Evolutionary conservation across 495 filamentous ascomycete species (phyloP).

Genomic region (Lophiostoma macrostomum): DNA sequence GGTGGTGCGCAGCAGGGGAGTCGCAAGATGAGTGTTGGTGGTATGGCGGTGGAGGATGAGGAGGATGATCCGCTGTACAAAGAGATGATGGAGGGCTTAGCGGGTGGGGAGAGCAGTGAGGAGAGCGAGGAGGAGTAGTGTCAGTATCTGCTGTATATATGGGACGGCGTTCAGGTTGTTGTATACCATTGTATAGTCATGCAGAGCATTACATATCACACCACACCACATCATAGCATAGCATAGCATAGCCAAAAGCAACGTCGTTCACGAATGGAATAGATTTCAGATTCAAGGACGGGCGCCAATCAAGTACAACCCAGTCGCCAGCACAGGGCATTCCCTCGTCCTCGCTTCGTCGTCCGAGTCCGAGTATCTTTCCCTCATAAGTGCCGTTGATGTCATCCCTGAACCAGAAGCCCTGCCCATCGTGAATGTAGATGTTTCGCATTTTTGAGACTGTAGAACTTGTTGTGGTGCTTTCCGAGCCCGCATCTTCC

Average conservation of each 20-base stretch:
- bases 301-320: slow-evolving; percentile 62
- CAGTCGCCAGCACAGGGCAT: slow-evolving; percentile 80
- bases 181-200: neutral
- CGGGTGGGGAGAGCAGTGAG: slow-evolving; percentile 25
- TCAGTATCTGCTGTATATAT: neutral
- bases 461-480: slow-evolving; percentile 5
- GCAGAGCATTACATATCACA: neutral
- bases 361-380: slow-evolving; percentile 72
- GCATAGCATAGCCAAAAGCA: neutral
- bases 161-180: neutral
- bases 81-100: slow-evolving; percentile 32
- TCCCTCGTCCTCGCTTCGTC: slow-evolving; percentile 59
- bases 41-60: slow-evolving; percentile 11
- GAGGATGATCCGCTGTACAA: slow-evolving; percentile 30
- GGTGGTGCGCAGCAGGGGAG: neutral
- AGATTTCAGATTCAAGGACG: slow-evolving; percentile 30
- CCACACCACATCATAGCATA: neutral
- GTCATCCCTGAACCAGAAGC: slow-evolving; percentile 34
- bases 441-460: neutral
- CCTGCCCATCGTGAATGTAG: neutral
- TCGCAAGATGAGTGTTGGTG: slow-evolving; percentile 12
- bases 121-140: slow-evolving; percentile 32
- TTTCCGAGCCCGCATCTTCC: slow-evolving; percentile 18
- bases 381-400: slow-evolving; percentile 88
- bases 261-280: too few relatives aligned